Evolutionary conservation across 1,284 basidiomycete species (phyloP), one percentile per base, ranked within the genome.

Genomic region (Trametes hirsuta): DNA sequence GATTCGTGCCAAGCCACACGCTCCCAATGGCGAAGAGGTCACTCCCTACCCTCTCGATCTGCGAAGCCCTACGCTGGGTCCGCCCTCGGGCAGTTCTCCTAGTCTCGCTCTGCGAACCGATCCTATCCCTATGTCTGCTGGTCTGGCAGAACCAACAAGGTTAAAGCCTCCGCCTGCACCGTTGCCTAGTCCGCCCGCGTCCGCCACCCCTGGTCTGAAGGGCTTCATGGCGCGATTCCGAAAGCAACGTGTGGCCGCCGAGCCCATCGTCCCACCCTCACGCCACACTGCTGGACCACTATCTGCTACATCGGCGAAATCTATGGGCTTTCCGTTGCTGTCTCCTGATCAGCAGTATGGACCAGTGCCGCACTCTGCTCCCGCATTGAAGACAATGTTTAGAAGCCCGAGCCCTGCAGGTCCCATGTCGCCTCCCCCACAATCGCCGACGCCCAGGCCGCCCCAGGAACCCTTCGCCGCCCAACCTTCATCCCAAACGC

Each of bases 201-300:
- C 88, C 21, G 83, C 88, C 24, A 81, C 85, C 12, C 90, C 90
- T 37, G 87, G 89, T 44, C 68, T 92, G 24, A 90, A 86, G 71
- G 86, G 89, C 10, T 88, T 93, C 72, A 91, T 93, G 83, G 84
- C 90, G 30, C 83, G 88, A 40, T 89, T 93, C 71, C 83, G 89
- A 51, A 92, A 86, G 69, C 83, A 81, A 62, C 81, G 86, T 54
- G 69, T 76, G 21, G 68, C 54, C 14, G 47, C 76, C n/a, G 74
- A 76, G 21, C 66, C 70, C 8, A 68, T 74, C 6, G 54, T 69
- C 39, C 47, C 64, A 22, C 53, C 66, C 4, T 41, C 61, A 25
- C 69, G 65, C 3, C 63, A 57, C 11, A 51, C 22, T 14, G 63
- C 63, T 18, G 55, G 63, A 50, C 42, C 65, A 8, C 11, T 59